Conservation (phyloP, 179 eudicot species). For the Heliamphora pulchella region DNA sequence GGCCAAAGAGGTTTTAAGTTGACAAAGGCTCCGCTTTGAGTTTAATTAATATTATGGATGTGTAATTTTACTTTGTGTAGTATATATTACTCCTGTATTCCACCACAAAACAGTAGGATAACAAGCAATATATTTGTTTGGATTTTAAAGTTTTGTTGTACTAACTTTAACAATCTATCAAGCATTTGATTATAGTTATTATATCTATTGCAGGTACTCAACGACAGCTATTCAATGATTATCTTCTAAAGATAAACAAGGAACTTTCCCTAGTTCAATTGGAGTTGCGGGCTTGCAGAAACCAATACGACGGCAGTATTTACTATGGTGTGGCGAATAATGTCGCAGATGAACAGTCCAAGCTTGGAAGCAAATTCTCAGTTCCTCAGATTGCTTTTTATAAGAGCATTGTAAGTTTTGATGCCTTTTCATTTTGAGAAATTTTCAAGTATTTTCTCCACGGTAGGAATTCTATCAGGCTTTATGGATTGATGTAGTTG, state of each 20-base stretch:
- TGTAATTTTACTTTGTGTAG: neutral
- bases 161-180: neutral
- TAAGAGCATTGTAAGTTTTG: conserved; percentile 73
- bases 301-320: conserved; percentile 76
- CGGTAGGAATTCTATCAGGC: too few relatives aligned
- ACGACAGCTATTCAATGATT: conserved; percentile 53
- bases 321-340: conserved; percentile 81
- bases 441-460: neutral
- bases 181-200: neutral
- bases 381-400: conserved; percentile 88
- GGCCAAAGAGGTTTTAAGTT: neutral
- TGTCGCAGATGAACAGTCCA: conserved; percentile 85
- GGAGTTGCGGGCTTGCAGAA: conserved; percentile 79
- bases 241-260: conserved; percentile 61
- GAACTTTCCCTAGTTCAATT: conserved; percentile 68
- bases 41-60: neutral
- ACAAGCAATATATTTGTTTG: neutral
- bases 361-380: conserved; percentile 75
- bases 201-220: conserved; percentile 35
- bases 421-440: neutral
- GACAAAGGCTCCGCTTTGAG: neutral
- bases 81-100: neutral
- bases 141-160: neutral
- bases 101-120: neutral
- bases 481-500: too few relatives aligned